Base-by-base conservation (phyloP, 2,329 filamentous ascomycete genomes). In the Ilyonectria mors-panacis region DNA sequence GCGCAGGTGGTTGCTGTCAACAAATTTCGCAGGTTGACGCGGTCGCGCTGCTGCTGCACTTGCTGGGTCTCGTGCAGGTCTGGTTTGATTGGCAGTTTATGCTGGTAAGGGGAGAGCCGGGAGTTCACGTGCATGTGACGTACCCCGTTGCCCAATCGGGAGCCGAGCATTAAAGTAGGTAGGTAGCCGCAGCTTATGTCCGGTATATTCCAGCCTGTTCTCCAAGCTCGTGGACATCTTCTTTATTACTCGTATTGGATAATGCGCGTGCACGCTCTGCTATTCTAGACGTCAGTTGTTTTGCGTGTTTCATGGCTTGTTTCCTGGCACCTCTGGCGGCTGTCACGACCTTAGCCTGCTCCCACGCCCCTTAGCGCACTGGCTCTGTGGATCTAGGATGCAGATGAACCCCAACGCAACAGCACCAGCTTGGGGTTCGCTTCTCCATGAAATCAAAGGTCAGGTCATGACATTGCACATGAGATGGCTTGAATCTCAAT, bases 61-160 rank as follows among this genome's bases (percentile, higher is more conserved):
- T 67, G 67, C 70, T 66, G 68, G 56, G 70, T 69, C 71, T 66
- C 63, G 69, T 69, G 74, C 71, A 67, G 48, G 42, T 19, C 37
- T 58, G 28, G 50, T 76, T 67, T 76, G 74, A 76, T 76, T 76
- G 74, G 72, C 73, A 74, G 73, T 66, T 69, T 66, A 75, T 71
- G 60, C 70, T 69, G 66, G 63, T 63, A 65, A 75, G 70, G 73
- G 67, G 73, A 76, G 70, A 37, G 61, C 65, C 48, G 68, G 64
- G 63, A 68, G 64, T 75, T 73, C 73, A 76, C 74, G 74, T 73
- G 74, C 69, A 70, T 68, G 68, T 63, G 55, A 59, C 64, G 66
- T 60, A 64, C 61, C 39, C 15, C 26, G 13, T 45, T 30, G 55
- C 69, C 73, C 62, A 69, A 69, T 69, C 59, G 66, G 58, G 47